phyloP scores from a whole-genome alignment of 2,329 filamentous ascomycete genomes.

The Clonostachys byssicola region DNA sequence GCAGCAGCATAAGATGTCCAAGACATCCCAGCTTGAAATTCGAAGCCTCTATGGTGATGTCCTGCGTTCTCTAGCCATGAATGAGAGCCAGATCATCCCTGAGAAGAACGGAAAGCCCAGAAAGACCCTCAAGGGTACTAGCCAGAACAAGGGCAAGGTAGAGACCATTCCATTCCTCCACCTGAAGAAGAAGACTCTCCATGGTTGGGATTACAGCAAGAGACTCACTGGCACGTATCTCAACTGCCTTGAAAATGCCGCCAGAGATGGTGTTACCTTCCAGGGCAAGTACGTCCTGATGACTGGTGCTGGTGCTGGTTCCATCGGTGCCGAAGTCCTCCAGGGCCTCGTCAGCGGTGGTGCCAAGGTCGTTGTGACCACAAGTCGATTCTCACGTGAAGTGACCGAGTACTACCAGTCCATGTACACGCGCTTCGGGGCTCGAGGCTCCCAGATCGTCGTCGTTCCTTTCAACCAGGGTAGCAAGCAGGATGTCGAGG shows the following conservation, averaged over 20 bases:
- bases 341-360: conserved; percentile 95
- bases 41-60: conserved; percentile 93
- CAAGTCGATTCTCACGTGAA: conserved; percentile 91
- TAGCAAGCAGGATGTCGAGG: conserved; percentile 96
- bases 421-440: conserved; percentile 94
- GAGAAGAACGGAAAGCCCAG: conserved; percentile 72
- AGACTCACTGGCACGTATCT: conserved; percentile 92
- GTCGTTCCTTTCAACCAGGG: conserved; percentile 99
- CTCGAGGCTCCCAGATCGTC: conserved; percentile 90
- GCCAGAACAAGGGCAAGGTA: conserved; percentile 77
- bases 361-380: conserved; percentile 94
- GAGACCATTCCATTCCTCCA: conserved; percentile 98
- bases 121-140: conserved; percentile 49
- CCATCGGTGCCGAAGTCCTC: conserved; percentile 94
- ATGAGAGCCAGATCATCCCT: conserved; percentile 93
- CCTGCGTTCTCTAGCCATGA: conserved; percentile 92
- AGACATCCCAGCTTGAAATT: conserved; percentile 93
- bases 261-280: conserved; percentile 83
- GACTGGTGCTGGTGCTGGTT: conserved; percentile 96
- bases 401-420: conserved; percentile 99
- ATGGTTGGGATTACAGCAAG: conserved; percentile 99
- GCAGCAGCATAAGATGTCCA: conserved; percentile 96
- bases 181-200: conserved; percentile 86
- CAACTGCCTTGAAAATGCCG: conserved; percentile 85
- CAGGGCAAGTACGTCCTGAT: conserved; percentile 94